Conservation (phyloP, 192 early-diverging fungal genomes). For the Anaeromyces robustus region DNA sequence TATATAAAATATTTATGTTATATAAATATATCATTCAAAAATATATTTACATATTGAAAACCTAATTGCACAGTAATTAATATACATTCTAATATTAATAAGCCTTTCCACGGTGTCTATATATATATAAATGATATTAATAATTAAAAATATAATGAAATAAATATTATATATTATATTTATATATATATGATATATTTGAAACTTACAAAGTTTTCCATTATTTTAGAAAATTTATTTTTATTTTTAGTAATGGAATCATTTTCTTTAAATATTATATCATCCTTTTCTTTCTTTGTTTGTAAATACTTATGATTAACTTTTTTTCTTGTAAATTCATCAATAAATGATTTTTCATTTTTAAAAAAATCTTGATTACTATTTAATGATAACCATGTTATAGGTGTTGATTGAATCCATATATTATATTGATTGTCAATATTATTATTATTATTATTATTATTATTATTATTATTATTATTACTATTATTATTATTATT, state of each 20-base stretch:
- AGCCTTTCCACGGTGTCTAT: not conserved
- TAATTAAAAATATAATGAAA: no score
- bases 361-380: not conserved
- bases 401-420: not conserved
- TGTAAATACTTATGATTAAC: not conserved
- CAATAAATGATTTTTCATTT: no score
- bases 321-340: not conserved
- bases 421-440: not conserved
- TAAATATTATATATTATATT: no score
- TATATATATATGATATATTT: no score
- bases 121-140: not conserved
- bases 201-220: no score
- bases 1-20: no score
- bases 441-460: not conserved
- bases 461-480: not conserved
- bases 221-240: no score
- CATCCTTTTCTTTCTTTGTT: no score
- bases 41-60: not conserved
- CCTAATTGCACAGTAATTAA: not conserved
- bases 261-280: no score
- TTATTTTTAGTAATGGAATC: no score
- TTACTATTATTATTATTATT: no score
- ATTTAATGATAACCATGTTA: not conserved
- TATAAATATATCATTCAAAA: no score
- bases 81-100: not conserved